Base-by-base conservation (phyloP, 129 eudicot species). In the Escallonia herrerae region DNA sequence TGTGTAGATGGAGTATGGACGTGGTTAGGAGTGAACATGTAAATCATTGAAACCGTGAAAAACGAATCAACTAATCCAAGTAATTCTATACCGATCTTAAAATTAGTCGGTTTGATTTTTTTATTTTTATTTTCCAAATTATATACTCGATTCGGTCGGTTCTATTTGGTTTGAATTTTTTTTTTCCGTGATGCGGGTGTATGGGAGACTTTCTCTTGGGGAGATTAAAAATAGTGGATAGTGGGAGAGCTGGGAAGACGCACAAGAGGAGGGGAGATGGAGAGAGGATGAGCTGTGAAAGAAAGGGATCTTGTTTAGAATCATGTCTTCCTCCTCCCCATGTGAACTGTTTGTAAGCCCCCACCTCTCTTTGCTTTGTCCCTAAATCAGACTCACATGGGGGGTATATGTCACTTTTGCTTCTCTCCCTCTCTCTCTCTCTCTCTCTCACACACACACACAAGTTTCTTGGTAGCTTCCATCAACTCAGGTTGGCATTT, bases 331-430 rank as follows among this genome's bases (percentile, higher is more conserved):
- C 69, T 22, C 66, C 64, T 13, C 15, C 63, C 85, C 87, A 82
- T 77, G 87, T 82, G 87, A 74, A 70, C 6, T 77, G 77, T 65
- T 81, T 50, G 40, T 71, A 65, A 62, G 75, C 69, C 77, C 74
- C 74, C 74, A 71, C 64, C 65, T 46, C 65, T 59, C 69, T 64
- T 81, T 71, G 45, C 79, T 60, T 81, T 81, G 82, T 77, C 82
- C 66, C 80, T 71, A 81, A 76, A 68, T 73, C 76, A 72, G 8
- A 51, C 66, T 81, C 86, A 81, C 86, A 73, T 81, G 86, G 58
- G 45, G 74, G 67, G 54, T 39, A 74, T 74, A 52, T 74, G 65
- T 64, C 76, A 70, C 70, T 62, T 48, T 10, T 43, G 43, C 40
- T 40, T 50, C 53, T 56, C 51, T 60, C 58, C 40, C n/a, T n/a